phyloP scores from a whole-genome alignment of 345 rosid genomes.

The Cardamine occulta region DNA sequence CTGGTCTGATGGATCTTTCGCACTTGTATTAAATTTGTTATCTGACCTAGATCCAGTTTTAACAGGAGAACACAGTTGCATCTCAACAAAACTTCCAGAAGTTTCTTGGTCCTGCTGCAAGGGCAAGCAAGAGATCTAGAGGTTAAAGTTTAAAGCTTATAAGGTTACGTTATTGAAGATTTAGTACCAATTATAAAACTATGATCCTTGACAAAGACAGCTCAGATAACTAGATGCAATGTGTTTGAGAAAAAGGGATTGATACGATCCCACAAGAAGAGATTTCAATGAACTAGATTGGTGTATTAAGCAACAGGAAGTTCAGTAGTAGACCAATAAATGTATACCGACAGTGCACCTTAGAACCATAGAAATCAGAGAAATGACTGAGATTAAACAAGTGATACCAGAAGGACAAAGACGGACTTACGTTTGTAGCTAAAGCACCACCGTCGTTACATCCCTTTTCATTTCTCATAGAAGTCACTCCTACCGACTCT shows the following conservation, averaged over 20 bases:
- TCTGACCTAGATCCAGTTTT: constrained; percentile 61
- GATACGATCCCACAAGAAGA: constrained; percentile 14
- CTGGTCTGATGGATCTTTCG: constrained; percentile 52
- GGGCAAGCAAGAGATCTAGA: constrained; percentile 31
- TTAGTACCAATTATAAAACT: constrained; percentile 6
- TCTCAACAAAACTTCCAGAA: constrained; percentile 53
- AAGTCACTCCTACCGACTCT: constrained; percentile 54
- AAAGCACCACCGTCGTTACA: constrained; percentile 39
- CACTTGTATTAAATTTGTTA: constrained; percentile 38
- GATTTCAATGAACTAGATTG: constrained; percentile 22
- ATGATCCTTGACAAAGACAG: constrained; percentile 27
- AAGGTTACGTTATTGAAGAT: neutral
- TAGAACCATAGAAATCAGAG: constrained; percentile 11
- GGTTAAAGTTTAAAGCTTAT: constrained; percentile 16
- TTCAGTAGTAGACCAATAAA: neutral
- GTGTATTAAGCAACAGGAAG: constrained; percentile 19
- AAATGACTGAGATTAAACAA: constrained; percentile 4
- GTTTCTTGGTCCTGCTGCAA: constrained; percentile 57
- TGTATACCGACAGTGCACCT: constrained; percentile 22
- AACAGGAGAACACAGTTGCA: constrained; percentile 37
- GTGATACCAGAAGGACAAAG: constrained; percentile 14
- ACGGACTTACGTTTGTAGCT: constrained; percentile 51
- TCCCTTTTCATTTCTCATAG: constrained; percentile 29
- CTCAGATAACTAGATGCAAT: constrained; percentile 27
- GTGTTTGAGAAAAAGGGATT: constrained; percentile 19